Evolutionary conservation across 2,329 filamentous ascomycete genomes (phyloP).

Genomic region (Aaosphaeria pasadenensis): DNA sequence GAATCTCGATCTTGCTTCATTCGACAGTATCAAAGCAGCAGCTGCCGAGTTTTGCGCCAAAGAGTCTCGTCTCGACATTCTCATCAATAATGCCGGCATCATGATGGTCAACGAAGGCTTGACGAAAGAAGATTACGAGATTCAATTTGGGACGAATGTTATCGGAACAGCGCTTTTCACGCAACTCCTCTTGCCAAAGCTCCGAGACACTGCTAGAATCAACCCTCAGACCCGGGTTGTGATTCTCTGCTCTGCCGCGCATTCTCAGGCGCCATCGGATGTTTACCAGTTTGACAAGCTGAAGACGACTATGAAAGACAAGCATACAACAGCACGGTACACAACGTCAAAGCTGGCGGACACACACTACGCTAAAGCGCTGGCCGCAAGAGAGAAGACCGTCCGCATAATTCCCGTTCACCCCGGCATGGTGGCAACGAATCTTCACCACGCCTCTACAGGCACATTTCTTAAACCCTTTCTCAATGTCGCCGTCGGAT

Average conservation of each 20-base stretch:
- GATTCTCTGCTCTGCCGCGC: not conserved
- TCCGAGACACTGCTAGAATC: slow-evolving; percentile 27
- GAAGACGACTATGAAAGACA: not conserved
- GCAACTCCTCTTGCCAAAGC: slow-evolving; percentile 34
- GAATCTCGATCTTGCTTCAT: slow-evolving; percentile 41
- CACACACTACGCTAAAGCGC: not conserved
- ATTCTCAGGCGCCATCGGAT: not conserved
- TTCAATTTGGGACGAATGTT: slow-evolving; percentile 41
- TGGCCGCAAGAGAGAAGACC: not conserved
- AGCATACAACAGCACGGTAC: not conserved
- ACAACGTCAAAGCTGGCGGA: not conserved
- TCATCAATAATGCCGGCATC: slow-evolving; percentile 39
- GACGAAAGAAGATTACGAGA: slow-evolving; percentile 22
- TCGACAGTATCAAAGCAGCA: slow-evolving; percentile 34
- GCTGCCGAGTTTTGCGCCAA: slow-evolving; percentile 36
- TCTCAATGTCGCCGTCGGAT: not conserved
- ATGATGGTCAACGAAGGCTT: slow-evolving; percentile 22
- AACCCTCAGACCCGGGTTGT: slow-evolving; percentile 2
- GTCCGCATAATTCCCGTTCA: not conserved
- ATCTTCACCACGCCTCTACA: not conserved
- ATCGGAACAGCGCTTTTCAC: slow-evolving; percentile 42
- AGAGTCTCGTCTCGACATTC: slow-evolving; percentile 43
- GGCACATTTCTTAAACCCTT: not conserved
- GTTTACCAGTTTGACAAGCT: not conserved
- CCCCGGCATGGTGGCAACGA: not conserved